Percentiles rank a stretch among this genome's conserved stretches.
phyloP scores from a whole-genome alignment of 2,329 filamentous ascomycete genomes.

The Sclerotinia spermophila region DNA sequence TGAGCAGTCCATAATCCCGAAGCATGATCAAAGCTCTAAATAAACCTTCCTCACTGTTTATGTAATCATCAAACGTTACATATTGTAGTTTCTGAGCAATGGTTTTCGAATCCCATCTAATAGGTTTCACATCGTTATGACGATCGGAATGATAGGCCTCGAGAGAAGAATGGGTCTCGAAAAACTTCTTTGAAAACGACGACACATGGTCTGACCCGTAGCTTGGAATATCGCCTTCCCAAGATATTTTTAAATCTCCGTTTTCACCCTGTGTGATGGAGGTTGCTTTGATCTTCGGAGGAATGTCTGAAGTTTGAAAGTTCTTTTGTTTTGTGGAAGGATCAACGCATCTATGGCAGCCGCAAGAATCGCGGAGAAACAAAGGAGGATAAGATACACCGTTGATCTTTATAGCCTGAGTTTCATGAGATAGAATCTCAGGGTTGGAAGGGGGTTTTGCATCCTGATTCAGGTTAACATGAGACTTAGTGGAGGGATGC shows the following conservation, averaged over 20 bases:
- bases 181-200: slow-evolving; percentile 24
- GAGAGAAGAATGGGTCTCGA: slow-evolving; percentile 3
- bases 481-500: background rate
- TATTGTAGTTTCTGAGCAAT: slow-evolving; percentile 50
- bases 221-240: slow-evolving; percentile 51
- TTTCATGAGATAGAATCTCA: background rate
- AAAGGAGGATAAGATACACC: slow-evolving; percentile 11
- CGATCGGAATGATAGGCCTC: background rate
- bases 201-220: slow-evolving; percentile 32
- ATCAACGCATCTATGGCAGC: slow-evolving; percentile 55
- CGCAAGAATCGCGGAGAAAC: slow-evolving; percentile 55
- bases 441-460: background rate
- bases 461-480: background rate
- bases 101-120: slow-evolving; percentile 44
- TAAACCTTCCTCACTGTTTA: slow-evolving; percentile 55
- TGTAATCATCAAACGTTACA: slow-evolving; percentile 69
- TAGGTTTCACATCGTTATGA: background rate
- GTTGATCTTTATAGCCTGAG: slow-evolving; percentile 5
- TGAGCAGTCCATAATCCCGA: slow-evolving; percentile 66
- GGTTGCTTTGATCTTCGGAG: slow-evolving; percentile 43
- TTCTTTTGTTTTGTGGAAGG: slow-evolving; percentile 58
- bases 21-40: slow-evolving; percentile 60
- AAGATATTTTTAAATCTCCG: slow-evolving; percentile 48
- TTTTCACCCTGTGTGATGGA: slow-evolving; percentile 38
- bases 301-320: slow-evolving; percentile 64